Evolutionary conservation across 345 rosid species (phyloP).

Genomic region (Boechera divaricarpa): DNA sequence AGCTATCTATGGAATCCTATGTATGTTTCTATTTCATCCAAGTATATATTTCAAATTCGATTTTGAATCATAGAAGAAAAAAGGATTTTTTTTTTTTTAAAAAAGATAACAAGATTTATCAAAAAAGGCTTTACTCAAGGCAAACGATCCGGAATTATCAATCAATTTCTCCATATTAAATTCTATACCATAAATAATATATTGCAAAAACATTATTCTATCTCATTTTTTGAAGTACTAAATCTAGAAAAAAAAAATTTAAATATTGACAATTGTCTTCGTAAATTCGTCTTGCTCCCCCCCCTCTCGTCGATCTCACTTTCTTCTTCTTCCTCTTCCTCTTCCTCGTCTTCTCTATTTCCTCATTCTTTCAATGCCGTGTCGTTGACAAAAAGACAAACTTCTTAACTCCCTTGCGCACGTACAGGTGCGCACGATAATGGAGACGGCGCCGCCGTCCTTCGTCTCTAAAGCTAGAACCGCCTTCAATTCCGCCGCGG

Average conservation of each 20-base stretch:
- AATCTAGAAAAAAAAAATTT: not conserved
- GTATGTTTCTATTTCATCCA: not conserved
- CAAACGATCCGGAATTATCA: not conserved
- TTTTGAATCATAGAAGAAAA: not conserved
- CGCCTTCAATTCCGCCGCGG: slow-evolving; percentile 95
- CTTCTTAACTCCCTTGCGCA: slow-evolving; percentile 39
- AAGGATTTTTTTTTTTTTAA: too few relatives aligned
- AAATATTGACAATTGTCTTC: slow-evolving; percentile 40
- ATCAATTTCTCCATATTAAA: slow-evolving; percentile 20
- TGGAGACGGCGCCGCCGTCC: slow-evolving; percentile 67
- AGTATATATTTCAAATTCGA: not conserved
- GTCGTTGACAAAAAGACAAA: slow-evolving; percentile 19
- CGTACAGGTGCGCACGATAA: slow-evolving; percentile 49
- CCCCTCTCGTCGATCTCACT: slow-evolving; percentile 38
- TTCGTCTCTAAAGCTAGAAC: slow-evolving; percentile 88
- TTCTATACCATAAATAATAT: slow-evolving; percentile 3
- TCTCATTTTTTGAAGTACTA: not conserved
- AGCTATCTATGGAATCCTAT: not conserved
- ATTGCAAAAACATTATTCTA: slow-evolving; percentile 21
- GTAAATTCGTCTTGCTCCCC: slow-evolving; percentile 28
- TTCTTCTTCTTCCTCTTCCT: slow-evolving; percentile 20
- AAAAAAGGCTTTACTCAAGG: slow-evolving; percentile 13
- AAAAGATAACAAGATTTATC: not conserved
- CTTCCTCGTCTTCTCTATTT: slow-evolving; percentile 4
- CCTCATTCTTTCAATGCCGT: slow-evolving; percentile 40